A percentile compares a stretch with the other conserved stretches of the same genome.
phyloP scores from a whole-genome alignment of 2,329 filamentous ascomycete species.

The Annulohypoxylon truncatum region DNA sequence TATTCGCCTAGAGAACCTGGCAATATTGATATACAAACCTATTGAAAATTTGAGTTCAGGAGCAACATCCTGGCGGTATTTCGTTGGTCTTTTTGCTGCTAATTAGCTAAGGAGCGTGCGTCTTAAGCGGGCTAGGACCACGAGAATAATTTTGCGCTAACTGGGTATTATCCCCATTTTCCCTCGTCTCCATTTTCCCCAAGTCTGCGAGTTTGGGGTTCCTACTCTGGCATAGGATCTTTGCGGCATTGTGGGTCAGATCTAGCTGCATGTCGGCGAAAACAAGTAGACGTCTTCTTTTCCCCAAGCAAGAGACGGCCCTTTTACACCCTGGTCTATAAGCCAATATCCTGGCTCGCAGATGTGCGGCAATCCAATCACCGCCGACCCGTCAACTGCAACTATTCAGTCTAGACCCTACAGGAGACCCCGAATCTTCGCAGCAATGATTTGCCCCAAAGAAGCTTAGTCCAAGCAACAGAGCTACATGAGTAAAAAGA shows the following conservation, averaged over 20 bases:
- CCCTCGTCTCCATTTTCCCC: slow-evolving; percentile 40
- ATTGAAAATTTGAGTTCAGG: slow-evolving; percentile 9
- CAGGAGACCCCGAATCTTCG: slow-evolving; percentile 43
- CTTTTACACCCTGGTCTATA: slow-evolving; percentile 48
- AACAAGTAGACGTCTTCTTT: slow-evolving; percentile 44
- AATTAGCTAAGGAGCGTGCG: slow-evolving; percentile 2
- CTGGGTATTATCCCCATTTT: slow-evolving; percentile 27
- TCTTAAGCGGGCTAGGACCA: not conserved
- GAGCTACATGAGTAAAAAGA: not conserved
- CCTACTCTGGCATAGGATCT: slow-evolving; percentile 32
- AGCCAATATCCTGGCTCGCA: slow-evolving; percentile 42
- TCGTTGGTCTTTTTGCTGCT: slow-evolving; percentile 11
- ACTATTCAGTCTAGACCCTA: slow-evolving; percentile 44
- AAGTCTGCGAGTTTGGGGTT: slow-evolving; percentile 42
- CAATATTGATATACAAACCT: slow-evolving; percentile 14
- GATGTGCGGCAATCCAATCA: slow-evolving; percentile 46
- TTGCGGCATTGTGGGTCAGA: slow-evolving; percentile 40
- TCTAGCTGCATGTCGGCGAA: slow-evolving; percentile 45
- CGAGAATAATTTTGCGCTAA: slow-evolving; percentile 10
- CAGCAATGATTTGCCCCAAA: slow-evolving; percentile 31
- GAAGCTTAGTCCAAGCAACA: slow-evolving; percentile 26
- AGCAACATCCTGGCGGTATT: slow-evolving; percentile 11
- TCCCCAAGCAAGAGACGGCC: slow-evolving; percentile 45
- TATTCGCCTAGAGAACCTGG: slow-evolving; percentile 9
- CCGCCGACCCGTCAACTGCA: slow-evolving; percentile 28